Evolutionary conservation across 2,329 filamentous ascomycete genomes (phyloP), one percentile per base, ranked within the genome.

Genomic region (Aaosphaeria arxii): DNA sequence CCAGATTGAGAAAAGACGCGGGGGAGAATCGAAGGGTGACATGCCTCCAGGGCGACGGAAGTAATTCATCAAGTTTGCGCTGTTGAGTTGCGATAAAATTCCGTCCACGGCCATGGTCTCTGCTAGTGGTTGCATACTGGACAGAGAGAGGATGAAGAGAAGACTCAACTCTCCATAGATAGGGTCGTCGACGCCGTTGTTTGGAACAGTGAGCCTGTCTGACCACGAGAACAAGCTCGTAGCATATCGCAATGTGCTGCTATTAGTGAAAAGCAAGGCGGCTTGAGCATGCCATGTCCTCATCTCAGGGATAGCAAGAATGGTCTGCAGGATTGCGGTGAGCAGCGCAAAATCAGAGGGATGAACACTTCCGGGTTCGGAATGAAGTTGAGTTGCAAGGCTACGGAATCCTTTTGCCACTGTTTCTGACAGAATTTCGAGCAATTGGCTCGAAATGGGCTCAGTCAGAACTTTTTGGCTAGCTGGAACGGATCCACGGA

Each of bases 111-210:
- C 94, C 58, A 99, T 84, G 54, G 94, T 88, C 67, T 97, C 92
- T 3, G 94, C 92, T 44, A 97, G 79, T 13, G 83, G 72, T 0
- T 88, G 87, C 11, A 97, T 79, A 11, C 83, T 86, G 1, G 91
- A 96, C 9, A 99, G 80, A 57, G 95, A 89, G 24, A 96, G 83
- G 11, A 99, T 79, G 70, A 97, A 95, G 29, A 91, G 79, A 38
- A 96, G 80, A 60, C 88, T 89, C n/a, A 96, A 81, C 65, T 96
- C 91, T 54, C 91, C 94, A 68, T 96, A 97, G 30, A 97, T 77
- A 0, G 94, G 92, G 64, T 97, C 92, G 30, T 85, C 84, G 48
- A 87, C 81, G 29, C 63, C 59, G n/a, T 62, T 58, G 47, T 61
- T 56, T 2, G 51, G 30, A 33, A 87, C 80, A 0, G 87, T 82